A percentile compares a stretch with the other conserved stretches of the same genome.
Evolutionary conservation across 2,329 filamentous ascomycete genomes (phyloP).

Genomic region (Monosporascus sp.): DNA sequence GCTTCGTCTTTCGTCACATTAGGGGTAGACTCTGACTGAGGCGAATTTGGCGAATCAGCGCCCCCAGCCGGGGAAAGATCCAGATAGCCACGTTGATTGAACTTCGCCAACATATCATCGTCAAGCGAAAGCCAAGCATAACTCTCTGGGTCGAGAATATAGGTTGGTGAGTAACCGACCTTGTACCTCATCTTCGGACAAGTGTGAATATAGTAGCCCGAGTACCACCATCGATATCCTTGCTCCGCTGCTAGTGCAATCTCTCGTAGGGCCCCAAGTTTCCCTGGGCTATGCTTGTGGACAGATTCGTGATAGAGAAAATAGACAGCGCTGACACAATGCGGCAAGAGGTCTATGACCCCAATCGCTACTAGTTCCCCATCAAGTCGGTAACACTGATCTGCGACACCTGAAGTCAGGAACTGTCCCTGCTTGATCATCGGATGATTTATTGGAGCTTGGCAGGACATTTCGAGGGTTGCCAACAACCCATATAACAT

Average conservation of each 20-base stretch:
- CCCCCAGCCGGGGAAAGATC: conserved; percentile 33
- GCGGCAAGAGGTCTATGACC: conserved; percentile 70
- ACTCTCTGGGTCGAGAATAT: conserved; percentile 65
- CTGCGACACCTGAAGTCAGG: background rate
- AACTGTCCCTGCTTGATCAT: background rate
- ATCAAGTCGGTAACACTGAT: conserved; percentile 77
- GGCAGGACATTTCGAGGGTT: background rate
- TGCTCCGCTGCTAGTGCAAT: conserved; percentile 64
- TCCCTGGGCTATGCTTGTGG: conserved; percentile 64
- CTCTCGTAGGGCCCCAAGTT: conserved; percentile 69
- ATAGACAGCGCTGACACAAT: conserved; percentile 77
- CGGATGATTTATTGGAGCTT: background rate
- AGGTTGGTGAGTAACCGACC: conserved; percentile 70
- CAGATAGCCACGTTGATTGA: conserved; percentile 54
- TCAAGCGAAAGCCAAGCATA: conserved; percentile 59
- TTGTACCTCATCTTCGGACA: conserved; percentile 85
- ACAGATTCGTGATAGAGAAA: conserved; percentile 77
- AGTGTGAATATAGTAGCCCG: conserved; percentile 74
- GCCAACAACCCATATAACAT: background rate
- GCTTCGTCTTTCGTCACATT: conserved; percentile 7
- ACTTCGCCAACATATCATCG: conserved; percentile 40
- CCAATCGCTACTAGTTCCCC: conserved; percentile 70
- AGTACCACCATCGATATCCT: conserved; percentile 74
- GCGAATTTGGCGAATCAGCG: background rate
- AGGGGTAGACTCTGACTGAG: background rate